phyloP scores from a whole-genome alignment of 345 rosid species.

The Syzygium oleosum region DNA sequence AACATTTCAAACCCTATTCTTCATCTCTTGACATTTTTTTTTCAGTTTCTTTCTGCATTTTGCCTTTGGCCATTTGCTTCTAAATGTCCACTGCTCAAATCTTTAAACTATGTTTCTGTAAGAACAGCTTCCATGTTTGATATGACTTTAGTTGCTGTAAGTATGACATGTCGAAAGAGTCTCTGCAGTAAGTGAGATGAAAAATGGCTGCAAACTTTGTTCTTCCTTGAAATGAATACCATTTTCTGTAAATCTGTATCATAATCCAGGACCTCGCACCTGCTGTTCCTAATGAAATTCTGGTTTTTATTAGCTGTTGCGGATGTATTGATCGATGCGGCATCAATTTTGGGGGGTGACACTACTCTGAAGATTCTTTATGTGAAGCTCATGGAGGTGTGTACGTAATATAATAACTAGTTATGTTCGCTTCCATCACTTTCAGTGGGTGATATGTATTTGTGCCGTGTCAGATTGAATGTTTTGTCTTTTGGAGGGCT shows the following conservation, averaged over 20 bases:
- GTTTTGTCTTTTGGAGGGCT: background rate
- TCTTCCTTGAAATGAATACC: background rate
- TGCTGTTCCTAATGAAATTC: conserved; percentile 17
- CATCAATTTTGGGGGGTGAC: conserved; percentile 90
- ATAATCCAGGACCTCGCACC: background rate
- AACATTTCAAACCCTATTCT: background rate
- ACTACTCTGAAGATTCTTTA: conserved; percentile 75
- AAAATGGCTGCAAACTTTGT: background rate
- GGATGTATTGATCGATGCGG: conserved; percentile 89
- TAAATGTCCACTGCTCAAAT: background rate
- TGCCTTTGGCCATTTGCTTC: background rate
- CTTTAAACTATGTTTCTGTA: background rate
- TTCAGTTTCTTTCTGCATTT: background rate
- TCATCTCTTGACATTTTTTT: background rate
- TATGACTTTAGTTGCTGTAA: background rate
- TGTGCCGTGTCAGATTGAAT: background rate
- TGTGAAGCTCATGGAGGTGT: conserved; percentile 81
- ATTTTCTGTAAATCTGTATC: background rate
- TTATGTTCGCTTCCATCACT: background rate
- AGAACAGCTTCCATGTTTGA: background rate
- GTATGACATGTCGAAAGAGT: background rate
- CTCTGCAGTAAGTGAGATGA: background rate
- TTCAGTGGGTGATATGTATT: background rate
- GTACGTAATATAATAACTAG: conserved; percentile 5
- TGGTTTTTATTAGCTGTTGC: conserved; percentile 76